Conservation (phyloP, 768 basidiomycete genomes). For the Arthromyces matolae region DNA sequence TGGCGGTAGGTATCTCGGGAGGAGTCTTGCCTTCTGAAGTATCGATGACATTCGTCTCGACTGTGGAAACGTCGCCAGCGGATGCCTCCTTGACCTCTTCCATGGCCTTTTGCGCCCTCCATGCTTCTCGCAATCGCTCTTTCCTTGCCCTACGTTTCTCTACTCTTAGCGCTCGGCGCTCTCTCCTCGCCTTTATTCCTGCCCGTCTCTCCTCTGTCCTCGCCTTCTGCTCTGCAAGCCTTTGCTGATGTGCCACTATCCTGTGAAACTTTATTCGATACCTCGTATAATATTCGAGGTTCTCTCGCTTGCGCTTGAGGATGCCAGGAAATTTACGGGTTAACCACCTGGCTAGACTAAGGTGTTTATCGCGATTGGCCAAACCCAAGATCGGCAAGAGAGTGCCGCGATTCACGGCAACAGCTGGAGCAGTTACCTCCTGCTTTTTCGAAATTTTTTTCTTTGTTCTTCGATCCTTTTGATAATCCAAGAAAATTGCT, state of each 20-base stretch:
- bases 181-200: background rate
- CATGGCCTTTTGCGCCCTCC: too few relatives aligned
- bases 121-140: too few relatives aligned
- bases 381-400: conserved; percentile 56
- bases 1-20: too few relatives aligned
- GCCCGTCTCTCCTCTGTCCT: too few relatives aligned
- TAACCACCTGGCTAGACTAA: conserved; percentile 61
- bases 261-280: conserved; percentile 22
- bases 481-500: conserved; percentile 45
- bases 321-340: conserved; percentile 41
- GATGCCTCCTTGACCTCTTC: background rate
- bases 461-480: conserved; percentile 29
- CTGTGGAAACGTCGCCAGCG: background rate
- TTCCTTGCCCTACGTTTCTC: too few relatives aligned
- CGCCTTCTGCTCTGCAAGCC: background rate
- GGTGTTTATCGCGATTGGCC: conserved; percentile 55
- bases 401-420: conserved; percentile 53
- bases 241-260: conserved; percentile 17
- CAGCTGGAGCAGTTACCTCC: conserved; percentile 40
- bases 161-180: background rate
- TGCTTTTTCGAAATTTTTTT: conserved; percentile 25
- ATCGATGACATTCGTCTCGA: background rate
- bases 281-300: conserved; percentile 40
- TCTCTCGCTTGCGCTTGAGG: conserved; percentile 45
- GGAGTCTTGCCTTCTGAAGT: too few relatives aligned